Conservation (phyloP, 495 filamentous ascomycete genomes). For the Immersiella caudata region DNA sequence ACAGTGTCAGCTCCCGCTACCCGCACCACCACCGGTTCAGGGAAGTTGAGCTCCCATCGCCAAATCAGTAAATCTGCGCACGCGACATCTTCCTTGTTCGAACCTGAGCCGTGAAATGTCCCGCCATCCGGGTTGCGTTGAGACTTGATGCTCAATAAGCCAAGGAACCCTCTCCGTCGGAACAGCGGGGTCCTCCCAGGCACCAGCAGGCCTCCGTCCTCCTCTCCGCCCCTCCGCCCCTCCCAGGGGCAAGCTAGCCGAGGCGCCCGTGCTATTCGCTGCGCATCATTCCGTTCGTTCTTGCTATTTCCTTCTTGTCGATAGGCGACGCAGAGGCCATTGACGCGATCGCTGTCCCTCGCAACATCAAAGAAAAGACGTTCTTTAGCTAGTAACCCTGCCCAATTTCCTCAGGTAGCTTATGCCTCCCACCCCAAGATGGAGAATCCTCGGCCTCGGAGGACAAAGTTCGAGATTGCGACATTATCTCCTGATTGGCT, state of each 20-base stretch:
- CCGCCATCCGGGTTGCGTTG: not conserved
- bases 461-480: not conserved
- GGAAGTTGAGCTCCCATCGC: not conserved
- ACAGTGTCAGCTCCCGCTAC: not conserved
- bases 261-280: not conserved
- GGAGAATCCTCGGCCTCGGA: not conserved
- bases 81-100: slow-evolving; percentile 1
- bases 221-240: too few relatives aligned
- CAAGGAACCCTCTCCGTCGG: too few relatives aligned
- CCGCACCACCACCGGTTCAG: not conserved
- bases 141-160: not conserved
- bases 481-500: not conserved
- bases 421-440: not conserved
- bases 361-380: not conserved
- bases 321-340: not conserved
- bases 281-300: not conserved
- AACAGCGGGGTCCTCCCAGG: not conserved
- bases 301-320: not conserved
- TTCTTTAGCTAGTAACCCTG: not conserved
- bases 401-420: not conserved
- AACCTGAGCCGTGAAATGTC: not conserved
- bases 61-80: not conserved
- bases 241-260: not conserved
- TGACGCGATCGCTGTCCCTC: not conserved
- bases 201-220: not conserved